Evolutionary conservation across 176 grass and related monocot species (phyloP).

Genomic region (Carex scoparia): DNA sequence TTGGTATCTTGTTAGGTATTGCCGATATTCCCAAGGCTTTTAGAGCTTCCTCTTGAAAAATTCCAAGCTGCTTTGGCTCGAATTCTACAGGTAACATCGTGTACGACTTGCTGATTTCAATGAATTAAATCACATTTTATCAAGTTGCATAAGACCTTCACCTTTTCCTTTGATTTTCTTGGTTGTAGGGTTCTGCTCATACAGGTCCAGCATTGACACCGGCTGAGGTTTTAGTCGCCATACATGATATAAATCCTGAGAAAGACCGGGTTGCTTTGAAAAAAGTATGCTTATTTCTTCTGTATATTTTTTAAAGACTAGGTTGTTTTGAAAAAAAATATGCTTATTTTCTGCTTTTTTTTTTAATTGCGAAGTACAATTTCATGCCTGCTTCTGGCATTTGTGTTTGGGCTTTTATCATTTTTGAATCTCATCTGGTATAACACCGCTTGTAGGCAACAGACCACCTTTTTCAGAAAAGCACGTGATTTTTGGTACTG

Average conservation of each 20-base stretch:
- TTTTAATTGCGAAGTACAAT: neutral
- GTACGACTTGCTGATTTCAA: neutral
- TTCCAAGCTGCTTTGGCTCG: slow-evolving; percentile 97
- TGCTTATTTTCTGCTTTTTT: too few species aligned
- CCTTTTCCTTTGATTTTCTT: slow-evolving; percentile 7
- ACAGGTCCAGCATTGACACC: slow-evolving; percentile 92
- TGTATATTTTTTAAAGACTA: neutral
- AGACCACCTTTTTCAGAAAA: neutral
- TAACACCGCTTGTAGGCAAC: neutral
- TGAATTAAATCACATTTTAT: slow-evolving; percentile 1
- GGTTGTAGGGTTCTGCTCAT: slow-evolving; percentile 82
- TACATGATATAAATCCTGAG: slow-evolving; percentile 94
- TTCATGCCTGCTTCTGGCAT: neutral
- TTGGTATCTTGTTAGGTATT: slow-evolving; percentile 48
- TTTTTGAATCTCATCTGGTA: neutral
- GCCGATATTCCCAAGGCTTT: slow-evolving; percentile 86
- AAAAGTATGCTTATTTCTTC: slow-evolving; percentile 44
- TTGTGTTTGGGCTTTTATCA: neutral
- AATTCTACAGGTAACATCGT: slow-evolving; percentile 75
- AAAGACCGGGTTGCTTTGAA: slow-evolving; percentile 86
- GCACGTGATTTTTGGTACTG: neutral
- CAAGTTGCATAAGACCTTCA: neutral
- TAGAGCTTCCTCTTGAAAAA: slow-evolving; percentile 80
- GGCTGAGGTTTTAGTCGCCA: slow-evolving; percentile 91
- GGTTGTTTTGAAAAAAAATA: too few species aligned